A percentile compares a stretch with the other conserved stretches of the same genome.
phyloP scores from a whole-genome alignment of 2,329 filamentous ascomycete species.

The Aureobasidium mangrovei region DNA sequence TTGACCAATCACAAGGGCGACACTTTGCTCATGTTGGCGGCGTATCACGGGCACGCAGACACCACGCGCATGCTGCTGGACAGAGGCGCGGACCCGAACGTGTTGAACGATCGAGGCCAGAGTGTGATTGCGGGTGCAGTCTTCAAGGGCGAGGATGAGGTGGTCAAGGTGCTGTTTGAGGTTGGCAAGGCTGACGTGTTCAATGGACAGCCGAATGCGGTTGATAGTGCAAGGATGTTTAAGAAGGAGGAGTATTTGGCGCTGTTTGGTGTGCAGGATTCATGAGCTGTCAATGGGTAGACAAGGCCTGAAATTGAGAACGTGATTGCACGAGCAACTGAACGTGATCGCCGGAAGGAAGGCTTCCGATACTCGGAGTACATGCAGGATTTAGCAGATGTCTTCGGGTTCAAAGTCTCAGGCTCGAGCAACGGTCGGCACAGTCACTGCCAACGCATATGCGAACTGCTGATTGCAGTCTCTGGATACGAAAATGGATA shows the following conservation, averaged over 20 bases:
- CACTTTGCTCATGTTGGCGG: conserved; percentile 64
- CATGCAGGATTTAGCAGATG: no score
- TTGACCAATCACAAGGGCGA: conserved; percentile 67
- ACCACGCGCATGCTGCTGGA: conserved; percentile 53
- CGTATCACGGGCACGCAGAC: conserved; percentile 58
- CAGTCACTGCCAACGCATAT: no score
- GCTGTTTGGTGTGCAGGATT: conserved; percentile 26
- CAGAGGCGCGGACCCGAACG: conserved; percentile 58
- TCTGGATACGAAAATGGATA: no score
- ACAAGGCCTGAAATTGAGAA: no score
- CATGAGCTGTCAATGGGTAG: neutral
- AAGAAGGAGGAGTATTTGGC: conserved; percentile 29
- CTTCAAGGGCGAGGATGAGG: conserved; percentile 60
- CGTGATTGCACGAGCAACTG: no score
- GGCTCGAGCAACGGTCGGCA: no score
- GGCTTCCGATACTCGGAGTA: no score
- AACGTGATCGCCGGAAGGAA: no score
- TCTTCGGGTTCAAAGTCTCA: no score
- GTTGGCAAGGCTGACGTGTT: conserved; percentile 33
- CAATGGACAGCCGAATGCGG: conserved; percentile 37
- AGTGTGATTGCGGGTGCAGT: conserved; percentile 62
- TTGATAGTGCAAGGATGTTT: conserved; percentile 41
- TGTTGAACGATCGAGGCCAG: conserved; percentile 59
- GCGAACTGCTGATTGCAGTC: no score
- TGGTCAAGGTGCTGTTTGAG: conserved; percentile 47